phyloP scores from a whole-genome alignment of 257 asterid genomes.

The Cordia subcordata region DNA sequence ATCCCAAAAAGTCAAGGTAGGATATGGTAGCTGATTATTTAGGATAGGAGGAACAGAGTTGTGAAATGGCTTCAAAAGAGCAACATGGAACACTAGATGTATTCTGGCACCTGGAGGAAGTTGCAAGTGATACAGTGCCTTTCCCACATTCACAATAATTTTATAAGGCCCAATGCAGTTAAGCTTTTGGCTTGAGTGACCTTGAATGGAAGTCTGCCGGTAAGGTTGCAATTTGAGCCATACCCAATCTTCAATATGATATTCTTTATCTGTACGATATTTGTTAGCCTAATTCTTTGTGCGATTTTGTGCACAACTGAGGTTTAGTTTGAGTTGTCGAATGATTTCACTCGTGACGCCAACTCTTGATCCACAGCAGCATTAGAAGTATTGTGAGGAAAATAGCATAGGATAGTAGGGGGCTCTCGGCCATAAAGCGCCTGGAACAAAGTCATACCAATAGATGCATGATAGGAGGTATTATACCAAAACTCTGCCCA shows the following conservation, averaged over 20 bases:
- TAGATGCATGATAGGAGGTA: not conserved
- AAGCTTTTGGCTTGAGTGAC: not conserved
- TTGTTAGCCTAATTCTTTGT: not conserved
- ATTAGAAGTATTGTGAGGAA: not conserved
- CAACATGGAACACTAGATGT: not conserved
- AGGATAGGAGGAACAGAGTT: no score
- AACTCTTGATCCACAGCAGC: not conserved
- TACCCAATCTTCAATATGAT: not conserved
- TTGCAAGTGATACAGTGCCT: not conserved
- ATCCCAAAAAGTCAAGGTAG: no score
- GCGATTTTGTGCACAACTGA: not conserved
- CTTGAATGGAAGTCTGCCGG: not conserved
- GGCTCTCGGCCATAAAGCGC: not conserved
- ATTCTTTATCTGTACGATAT: not conserved
- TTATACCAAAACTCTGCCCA: not conserved
- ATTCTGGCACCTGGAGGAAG: not conserved
- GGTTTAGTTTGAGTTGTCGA: not conserved
- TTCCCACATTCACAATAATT: not conserved
- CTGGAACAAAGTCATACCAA: not conserved
- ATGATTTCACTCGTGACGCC: not conserved
- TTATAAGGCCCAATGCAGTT: not conserved
- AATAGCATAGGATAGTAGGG: not conserved
- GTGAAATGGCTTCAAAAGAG: not conserved
- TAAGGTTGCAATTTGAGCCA: not conserved
- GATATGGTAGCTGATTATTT: no score